These are phyloP conservation scores for Xylariaceae sp. DNA, from an alignment of 2,329 filamentous ascomycete species.

Conservation along the genomic window DNA sequence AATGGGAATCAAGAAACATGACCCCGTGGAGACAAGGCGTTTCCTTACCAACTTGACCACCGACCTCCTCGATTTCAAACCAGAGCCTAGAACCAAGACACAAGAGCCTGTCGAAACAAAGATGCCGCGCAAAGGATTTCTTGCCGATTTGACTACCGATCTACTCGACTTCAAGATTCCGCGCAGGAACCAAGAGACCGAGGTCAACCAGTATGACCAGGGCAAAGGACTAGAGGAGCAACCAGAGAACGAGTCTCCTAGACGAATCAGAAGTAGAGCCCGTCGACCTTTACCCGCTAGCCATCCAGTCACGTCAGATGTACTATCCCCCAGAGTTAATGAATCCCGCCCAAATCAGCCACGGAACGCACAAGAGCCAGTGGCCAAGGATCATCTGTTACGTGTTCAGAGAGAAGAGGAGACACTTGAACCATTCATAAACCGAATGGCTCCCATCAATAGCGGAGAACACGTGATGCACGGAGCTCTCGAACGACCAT, in stretches of 20 bases:
- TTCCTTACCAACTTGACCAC: no score
- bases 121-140: constrained; percentile 1
- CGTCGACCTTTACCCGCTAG: constrained; percentile 9
- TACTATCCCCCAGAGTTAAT: constrained; percentile 24
- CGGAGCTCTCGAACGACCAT: constrained; percentile 16
- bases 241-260: constrained; percentile 12
- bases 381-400: not conserved
- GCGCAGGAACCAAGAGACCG: constrained; percentile 20
- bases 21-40: no score
- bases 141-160: constrained; percentile 26
- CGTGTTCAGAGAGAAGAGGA: constrained; percentile 5
- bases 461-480: constrained; percentile 14
- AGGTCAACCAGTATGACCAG: constrained; percentile 10
- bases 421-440: constrained; percentile 3
- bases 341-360: constrained; percentile 16
- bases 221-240: constrained; percentile 17
- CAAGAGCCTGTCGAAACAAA: no score
- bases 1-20: no score
- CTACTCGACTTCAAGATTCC: constrained; percentile 29
- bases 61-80: no score
- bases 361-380: constrained; percentile 6
- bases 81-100: no score
- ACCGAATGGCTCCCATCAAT: constrained; percentile 10
- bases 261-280: constrained; percentile 3
- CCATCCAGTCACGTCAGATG: constrained; percentile 20